These are phyloP conservation scores for Starmerella roubikii DNA, from an alignment of 805 yeast species.

Conservation along the genomic window DNA sequence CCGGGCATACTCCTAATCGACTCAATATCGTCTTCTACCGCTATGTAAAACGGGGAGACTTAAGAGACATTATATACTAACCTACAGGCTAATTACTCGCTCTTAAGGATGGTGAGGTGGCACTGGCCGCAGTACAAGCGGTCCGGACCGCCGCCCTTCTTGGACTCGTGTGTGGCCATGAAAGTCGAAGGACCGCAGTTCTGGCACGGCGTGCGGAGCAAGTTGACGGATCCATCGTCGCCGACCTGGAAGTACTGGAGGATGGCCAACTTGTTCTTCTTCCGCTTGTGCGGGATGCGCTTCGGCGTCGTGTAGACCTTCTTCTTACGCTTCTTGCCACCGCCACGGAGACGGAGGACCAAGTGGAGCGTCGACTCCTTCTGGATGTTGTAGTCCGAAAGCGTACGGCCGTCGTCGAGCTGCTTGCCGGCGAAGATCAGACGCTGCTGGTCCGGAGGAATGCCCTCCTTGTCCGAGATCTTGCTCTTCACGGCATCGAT, in stretches of 20 bases:
- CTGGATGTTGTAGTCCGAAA: constrained; percentile 95
- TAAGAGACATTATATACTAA: constrained; percentile 4
- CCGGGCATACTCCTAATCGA: too few species aligned
- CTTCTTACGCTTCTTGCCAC: constrained; percentile 99
- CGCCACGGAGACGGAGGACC: constrained; percentile 97
- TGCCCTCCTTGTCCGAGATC: constrained; percentile 95
- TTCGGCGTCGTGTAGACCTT: constrained; percentile 99
- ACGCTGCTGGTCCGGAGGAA: constrained; percentile 97
- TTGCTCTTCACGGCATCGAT: constrained; percentile 93
- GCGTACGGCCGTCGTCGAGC: constrained; percentile 84
- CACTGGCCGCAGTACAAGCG: constrained; percentile 99
- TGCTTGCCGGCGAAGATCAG: constrained; percentile 96
- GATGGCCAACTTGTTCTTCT: constrained; percentile 98
- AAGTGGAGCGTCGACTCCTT: constrained; percentile 93
- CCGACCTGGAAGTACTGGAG: constrained; percentile 99
- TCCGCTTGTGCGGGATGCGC: constrained; percentile 99
- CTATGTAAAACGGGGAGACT: too few species aligned
- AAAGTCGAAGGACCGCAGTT: constrained; percentile 98
- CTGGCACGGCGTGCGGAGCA: constrained; percentile 98
- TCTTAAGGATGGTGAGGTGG: constrained; percentile 61
- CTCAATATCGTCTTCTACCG: too few species aligned
- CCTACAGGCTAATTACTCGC: constrained; percentile 9
- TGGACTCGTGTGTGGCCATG: constrained; percentile 78
- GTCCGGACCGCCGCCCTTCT: constrained; percentile 83
- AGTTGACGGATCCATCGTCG: constrained; percentile 95